Conservation (phyloP, 208 protist genomes). For the Crithidia sp. region DNA sequence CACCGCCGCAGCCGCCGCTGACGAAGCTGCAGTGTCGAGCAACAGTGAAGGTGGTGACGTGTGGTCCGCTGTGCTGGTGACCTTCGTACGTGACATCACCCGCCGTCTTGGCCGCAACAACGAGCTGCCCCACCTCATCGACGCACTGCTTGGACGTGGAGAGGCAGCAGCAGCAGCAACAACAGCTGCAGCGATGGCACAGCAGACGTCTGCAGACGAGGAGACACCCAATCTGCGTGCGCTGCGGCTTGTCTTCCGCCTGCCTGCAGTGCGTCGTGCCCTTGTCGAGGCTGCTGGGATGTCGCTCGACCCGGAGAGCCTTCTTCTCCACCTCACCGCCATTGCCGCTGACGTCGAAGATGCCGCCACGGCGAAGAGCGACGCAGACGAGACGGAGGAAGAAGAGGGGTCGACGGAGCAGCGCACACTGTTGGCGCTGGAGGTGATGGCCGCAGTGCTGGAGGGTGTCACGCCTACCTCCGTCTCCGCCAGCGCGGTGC, state of each 20-base stretch:
- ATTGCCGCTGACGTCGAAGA: constrained; percentile 19
- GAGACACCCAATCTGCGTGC: constrained; percentile 19
- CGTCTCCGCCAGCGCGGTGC: constrained; percentile 58
- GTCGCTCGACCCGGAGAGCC: constrained; percentile 67
- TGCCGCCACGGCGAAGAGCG: background rate
- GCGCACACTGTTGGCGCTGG: constrained; percentile 59
- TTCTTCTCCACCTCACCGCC: constrained; percentile 46
- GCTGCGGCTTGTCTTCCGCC: constrained; percentile 51
- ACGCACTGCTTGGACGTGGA: constrained; percentile 43
- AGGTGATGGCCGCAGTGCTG: constrained; percentile 66
- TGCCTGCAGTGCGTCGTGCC: constrained; percentile 43
- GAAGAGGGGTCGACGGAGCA: constrained; percentile 3
- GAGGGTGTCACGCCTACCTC: constrained; percentile 69
- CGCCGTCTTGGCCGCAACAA: constrained; percentile 61
- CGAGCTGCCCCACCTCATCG: constrained; percentile 72
- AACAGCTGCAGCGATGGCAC: constrained; percentile 13
- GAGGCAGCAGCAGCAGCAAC: constrained; percentile 4
- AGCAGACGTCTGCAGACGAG: background rate
- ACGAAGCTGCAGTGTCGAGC: background rate
- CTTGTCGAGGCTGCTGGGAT: constrained; percentile 47
- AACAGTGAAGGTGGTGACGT: background rate
- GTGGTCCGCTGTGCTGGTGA: constrained; percentile 30
- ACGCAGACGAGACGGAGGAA: background rate
- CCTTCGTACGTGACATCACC: constrained; percentile 62
- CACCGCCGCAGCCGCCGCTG: constrained; percentile 27